A percentile compares a stretch with the other conserved stretches of the same genome.
phyloP scores from a whole-genome alignment of 257 asterid genomes.

The Gardenia jasminoides region DNA sequence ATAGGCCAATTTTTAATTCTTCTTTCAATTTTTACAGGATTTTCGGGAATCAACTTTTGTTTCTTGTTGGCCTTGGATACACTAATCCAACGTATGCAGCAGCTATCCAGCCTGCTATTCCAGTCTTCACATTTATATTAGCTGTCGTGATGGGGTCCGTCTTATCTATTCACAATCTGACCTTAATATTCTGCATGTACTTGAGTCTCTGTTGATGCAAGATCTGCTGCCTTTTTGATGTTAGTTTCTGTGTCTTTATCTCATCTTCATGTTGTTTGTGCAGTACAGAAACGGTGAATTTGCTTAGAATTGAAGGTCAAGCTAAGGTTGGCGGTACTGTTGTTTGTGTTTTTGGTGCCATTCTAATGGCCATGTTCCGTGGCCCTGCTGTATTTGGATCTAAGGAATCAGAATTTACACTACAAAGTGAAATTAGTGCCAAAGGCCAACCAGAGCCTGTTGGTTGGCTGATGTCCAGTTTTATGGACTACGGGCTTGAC shows the following conservation, averaged over 20 bases:
- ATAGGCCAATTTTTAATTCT: background rate
- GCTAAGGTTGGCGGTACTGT: conserved; percentile 89
- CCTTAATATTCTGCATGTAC: conserved; percentile 9
- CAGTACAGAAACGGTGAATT: conserved; percentile 87
- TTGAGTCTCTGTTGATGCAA: background rate
- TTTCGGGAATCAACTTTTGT: conserved; percentile 91
- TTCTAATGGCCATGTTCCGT: conserved; percentile 80
- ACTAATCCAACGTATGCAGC: conserved; percentile 97
- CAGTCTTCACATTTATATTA: conserved; percentile 90
- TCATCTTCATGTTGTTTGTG: conserved; percentile 30
- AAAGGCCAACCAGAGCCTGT: conserved; percentile 82
- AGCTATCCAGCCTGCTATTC: conserved; percentile 93
- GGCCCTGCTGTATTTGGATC: conserved; percentile 83
- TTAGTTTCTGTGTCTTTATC: background rate
- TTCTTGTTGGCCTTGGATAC: conserved; percentile 93
- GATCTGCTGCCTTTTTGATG: background rate
- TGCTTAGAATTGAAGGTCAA: conserved; percentile 74
- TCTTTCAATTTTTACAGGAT: conserved; percentile 49
- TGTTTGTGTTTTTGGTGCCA: conserved; percentile 85
- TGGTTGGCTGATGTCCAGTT: conserved; percentile 67
- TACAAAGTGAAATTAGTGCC: conserved; percentile 65
- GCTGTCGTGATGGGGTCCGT: conserved; percentile 92
- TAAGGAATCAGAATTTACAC: conserved; percentile 52
- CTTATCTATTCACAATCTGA: conserved; percentile 18
- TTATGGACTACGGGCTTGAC: conserved; percentile 64